Base-by-base conservation (phyloP, 129 eudicot genomes). In the Artemisia tridentata region DNA sequence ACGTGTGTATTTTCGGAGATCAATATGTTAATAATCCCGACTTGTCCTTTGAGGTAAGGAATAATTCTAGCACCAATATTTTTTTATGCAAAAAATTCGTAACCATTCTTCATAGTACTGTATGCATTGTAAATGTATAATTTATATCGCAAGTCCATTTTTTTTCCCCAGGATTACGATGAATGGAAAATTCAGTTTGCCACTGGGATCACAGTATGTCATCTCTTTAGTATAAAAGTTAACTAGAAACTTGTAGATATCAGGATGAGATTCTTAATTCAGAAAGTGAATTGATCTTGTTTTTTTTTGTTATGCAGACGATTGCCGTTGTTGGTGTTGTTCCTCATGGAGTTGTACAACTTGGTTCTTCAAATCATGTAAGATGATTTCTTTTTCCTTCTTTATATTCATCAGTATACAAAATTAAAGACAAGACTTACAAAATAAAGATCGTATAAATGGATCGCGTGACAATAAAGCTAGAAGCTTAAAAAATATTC, bases 261-360 rank as follows among this genome's bases (percentile, higher is more conserved):
- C 52, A 16, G 23, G 59, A 23, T 12, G 7, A 10, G 12, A 18
- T 50, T 75, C 20, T 16, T 10, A 1, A 41, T 69, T 69, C 58
- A 11, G 52, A 59, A 62, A 59, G 54, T 69, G 20, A 23, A 15
- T 41, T 25, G 15, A 50, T 15, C 56, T 63, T 65, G 31, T 15
- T 6, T 34, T n/a, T 67, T 71, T 54, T 31, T 67, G 45, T 46
- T 64, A 65, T 83, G 78, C 99, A 95, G 99, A 95, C 99, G 48
- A 75, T 88, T 83, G 95, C 81, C 43, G 81, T 88, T 72, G 91
- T 85, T 59, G 84, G 93, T 62, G 88, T 90, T 72, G 78, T 84
- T 83, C 96, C 99, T 29, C 85, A 80, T 80, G 99, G 97, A 77
- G 99, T 95, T 52, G 64, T 95, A 71, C 97, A 90, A 77, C 95